Evolutionary conservation across 805 yeast genomes (phyloP).

Genomic region (Ogataea henricii): DNA sequence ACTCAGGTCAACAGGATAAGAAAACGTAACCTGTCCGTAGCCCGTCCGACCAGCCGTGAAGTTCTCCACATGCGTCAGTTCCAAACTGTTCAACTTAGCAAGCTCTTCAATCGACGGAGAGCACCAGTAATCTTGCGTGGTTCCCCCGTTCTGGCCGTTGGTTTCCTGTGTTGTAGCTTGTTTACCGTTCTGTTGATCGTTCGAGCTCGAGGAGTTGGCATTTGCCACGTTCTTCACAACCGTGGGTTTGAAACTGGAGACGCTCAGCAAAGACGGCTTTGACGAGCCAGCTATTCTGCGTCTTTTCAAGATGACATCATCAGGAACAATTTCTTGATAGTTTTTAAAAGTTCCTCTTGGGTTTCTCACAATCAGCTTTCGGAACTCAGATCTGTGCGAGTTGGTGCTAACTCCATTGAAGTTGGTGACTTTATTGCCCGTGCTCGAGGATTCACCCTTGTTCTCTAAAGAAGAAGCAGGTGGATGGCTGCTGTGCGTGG

Average conservation of each 20-base stretch:
- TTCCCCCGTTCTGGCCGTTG: not conserved
- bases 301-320: slow-evolving; percentile 26
- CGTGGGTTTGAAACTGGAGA: slow-evolving; percentile 15
- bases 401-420: slow-evolving; percentile 1
- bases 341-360: slow-evolving; percentile 29
- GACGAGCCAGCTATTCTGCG: not conserved
- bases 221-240: not conserved
- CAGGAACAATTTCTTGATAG: slow-evolving; percentile 34
- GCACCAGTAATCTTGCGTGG: slow-evolving; percentile 56
- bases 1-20: slow-evolving; percentile 68
- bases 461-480: too few relatives aligned
- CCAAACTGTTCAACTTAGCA: slow-evolving; percentile 42
- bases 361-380: slow-evolving; percentile 29
- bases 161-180: not conserved
- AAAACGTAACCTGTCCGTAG: slow-evolving; percentile 67
- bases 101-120: slow-evolving; percentile 62
- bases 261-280: slow-evolving; percentile 7
- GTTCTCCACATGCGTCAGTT: slow-evolving; percentile 56
- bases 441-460: too few relatives aligned
- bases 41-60: slow-evolving; percentile 71
- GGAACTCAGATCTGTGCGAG: slow-evolving; percentile 26
- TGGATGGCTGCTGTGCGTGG: slow-evolving; percentile 5
- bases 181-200: not conserved
- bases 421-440: not conserved
- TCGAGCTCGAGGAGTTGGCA: not conserved